These are phyloP conservation scores for Kodamaea arcana DNA, from an alignment of 1,139 yeast species.

Conservation along the genomic window DNA sequence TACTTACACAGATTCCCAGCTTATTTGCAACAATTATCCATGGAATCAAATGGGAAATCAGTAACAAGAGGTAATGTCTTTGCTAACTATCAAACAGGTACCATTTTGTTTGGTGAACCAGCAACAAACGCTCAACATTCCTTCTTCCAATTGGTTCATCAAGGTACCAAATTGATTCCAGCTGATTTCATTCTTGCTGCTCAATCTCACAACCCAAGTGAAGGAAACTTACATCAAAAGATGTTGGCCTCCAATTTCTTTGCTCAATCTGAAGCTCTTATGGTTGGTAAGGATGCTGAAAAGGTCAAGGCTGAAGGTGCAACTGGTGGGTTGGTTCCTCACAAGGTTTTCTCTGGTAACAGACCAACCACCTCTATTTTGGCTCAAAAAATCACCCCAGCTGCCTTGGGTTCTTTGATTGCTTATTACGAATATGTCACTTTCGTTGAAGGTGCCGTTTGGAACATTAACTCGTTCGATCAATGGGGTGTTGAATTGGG, in stretches of 20 bases:
- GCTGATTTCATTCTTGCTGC: conserved; percentile 96
- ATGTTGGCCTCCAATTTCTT: conserved; percentile 98
- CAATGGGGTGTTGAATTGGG: conserved; percentile 99
- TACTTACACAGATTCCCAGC: conserved; percentile 99
- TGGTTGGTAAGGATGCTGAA: conserved; percentile 89
- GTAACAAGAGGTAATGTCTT: conserved; percentile 88
- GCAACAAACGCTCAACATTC: conserved; percentile 99
- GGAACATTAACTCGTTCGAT: conserved; percentile 99
- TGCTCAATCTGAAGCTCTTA: conserved; percentile 96
- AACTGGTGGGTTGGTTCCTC: conserved; percentile 80
- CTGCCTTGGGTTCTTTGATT: conserved; percentile 89
- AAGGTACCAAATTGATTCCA: conserved; percentile 96
- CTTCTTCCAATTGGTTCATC: conserved; percentile 98
- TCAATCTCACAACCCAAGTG: conserved; percentile 96
- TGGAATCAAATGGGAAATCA: conserved; percentile 99
- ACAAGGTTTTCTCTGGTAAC: conserved; percentile 95
- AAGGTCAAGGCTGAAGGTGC: conserved; percentile 91
- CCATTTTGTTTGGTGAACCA: conserved; percentile 96
- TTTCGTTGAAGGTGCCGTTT: conserved; percentile 96
- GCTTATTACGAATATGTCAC: conserved; percentile 97
- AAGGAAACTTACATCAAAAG: conserved; percentile 87
- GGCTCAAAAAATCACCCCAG: conserved; percentile 95
- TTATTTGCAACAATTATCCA: conserved; percentile 93
- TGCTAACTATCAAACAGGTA: conserved; percentile 93
- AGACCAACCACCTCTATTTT: conserved; percentile 97